Base-by-base conservation (phyloP, 2,329 filamentous ascomycete species). In the Hirsutella minnesotensis region DNA sequence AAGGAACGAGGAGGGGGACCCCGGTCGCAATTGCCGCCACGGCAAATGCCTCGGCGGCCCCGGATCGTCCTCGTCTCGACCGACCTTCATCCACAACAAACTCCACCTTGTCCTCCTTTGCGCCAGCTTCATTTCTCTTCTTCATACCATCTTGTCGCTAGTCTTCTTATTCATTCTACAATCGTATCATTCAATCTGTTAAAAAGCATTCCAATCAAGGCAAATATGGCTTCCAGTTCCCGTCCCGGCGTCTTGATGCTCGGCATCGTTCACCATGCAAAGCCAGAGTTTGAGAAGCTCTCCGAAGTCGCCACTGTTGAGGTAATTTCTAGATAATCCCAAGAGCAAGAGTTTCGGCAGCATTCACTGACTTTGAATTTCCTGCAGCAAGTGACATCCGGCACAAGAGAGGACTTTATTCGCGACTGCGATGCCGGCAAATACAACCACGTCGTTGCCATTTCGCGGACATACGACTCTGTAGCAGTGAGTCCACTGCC, bases 381-480 rank as follows among this genome's bases (percentile, higher is more conserved):
- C 27, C 13, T 38, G 8, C 40, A 50, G 45, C 44, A 49, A 48
- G 37, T 50, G 10, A 47, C 42, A 9, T 43, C 40, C 9, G 47
- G 48, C 16, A 48, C 30, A 16, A 43, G 50, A 21, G 44, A 48
- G 2, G 47, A 48, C 22, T 51, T 49, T 29, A 29, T 51, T 24
- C 44, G 44, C 35, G 76, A 83, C 61, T 79, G 75, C 58, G 65
- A 66, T 45, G 65, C 64, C 36, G 79, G 78, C 30, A 63, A 64
- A 29, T 64, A 81, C 18, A 70, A 81, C 49, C 73, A 70, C 33
- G 68, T 77, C 12, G 57, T 75, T 21, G 77, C 69, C 24, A 67
- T 69, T 19, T 83, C 78, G 56, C 69, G 80, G 36, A 84, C 79
- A 2, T 79, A 46, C 41, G 47, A 49, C 33, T 50, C 48, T 8